Evolutionary conservation across 2,329 filamentous ascomycete species (phyloP).

Genomic region (Epichloe sylvatica): DNA sequence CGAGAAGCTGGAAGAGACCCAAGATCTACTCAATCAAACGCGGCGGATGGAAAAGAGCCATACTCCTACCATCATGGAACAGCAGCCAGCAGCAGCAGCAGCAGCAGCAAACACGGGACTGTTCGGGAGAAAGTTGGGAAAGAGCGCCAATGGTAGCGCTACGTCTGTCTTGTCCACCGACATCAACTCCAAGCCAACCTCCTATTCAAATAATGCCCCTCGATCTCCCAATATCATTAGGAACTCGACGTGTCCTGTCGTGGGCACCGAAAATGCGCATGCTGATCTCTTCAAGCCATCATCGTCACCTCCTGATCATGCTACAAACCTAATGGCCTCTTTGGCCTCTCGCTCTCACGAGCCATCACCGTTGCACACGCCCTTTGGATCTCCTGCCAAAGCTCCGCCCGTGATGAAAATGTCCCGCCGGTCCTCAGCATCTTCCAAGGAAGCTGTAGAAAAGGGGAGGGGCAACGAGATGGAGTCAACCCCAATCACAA

Average conservation of each 20-base stretch:
- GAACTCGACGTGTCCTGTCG: conserved; percentile 46
- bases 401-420: conserved; percentile 24
- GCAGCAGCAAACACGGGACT: conserved; percentile 23
- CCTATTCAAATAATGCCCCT: conserved; percentile 18
- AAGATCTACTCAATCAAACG: conserved; percentile 25
- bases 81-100: conserved; percentile 8
- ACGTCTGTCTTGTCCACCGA: conserved; percentile 33
- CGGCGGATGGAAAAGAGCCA: conserved; percentile 42
- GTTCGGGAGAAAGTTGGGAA: conserved; percentile 36
- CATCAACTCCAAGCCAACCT: conserved; percentile 31
- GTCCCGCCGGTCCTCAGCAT: conserved; percentile 36
- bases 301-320: conserved; percentile 43
- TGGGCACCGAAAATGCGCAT: conserved; percentile 53
- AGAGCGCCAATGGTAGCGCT: conserved; percentile 17
- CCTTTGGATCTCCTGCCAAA: conserved; percentile 20
- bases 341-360: conserved; percentile 49
- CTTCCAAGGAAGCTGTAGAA: conserved; percentile 30
- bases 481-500: conserved; percentile 14
- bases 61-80: conserved; percentile 32
- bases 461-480: conserved; percentile 22
- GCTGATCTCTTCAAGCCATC: conserved; percentile 49
- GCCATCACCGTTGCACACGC: conserved; percentile 35
- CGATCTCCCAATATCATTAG: conserved; percentile 23
- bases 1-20: conserved; percentile 32
- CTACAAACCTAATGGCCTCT: conserved; percentile 51